phyloP scores from a whole-genome alignment of 2,329 filamentous ascomycete genomes.

The Aspergillus hortae region DNA sequence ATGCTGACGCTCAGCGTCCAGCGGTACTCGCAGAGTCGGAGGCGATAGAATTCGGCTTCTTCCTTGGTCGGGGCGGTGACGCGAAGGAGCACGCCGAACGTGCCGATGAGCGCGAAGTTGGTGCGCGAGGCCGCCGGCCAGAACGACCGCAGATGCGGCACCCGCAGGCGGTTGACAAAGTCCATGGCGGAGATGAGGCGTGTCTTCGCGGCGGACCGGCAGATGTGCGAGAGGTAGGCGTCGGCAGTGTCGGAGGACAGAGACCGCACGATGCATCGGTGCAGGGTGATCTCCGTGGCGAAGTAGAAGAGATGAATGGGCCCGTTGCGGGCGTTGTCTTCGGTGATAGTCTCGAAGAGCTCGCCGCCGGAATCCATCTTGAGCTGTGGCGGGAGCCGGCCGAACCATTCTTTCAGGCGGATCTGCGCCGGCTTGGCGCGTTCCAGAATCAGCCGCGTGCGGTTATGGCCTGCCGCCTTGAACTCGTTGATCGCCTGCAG shows the following conservation, averaged over 20 bases:
- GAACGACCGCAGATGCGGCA: constrained; percentile 81
- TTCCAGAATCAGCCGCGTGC: constrained; percentile 50
- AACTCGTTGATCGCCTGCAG: constrained; percentile 46
- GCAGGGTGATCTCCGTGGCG: constrained; percentile 88
- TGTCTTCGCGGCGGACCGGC: constrained; percentile 88
- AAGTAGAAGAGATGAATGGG: constrained; percentile 91
- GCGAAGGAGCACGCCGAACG: constrained; percentile 86
- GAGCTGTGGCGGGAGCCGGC: constrained; percentile 44
- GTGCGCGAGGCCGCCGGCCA: constrained; percentile 58
- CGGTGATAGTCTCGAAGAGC: constrained; percentile 40
- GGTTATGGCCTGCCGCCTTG: constrained; percentile 37
- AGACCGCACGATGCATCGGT: constrained; percentile 84
- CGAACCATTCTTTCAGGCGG: constrained; percentile 52
- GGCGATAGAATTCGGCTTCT: constrained; percentile 88
- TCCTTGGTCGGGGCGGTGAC: constrained; percentile 82
- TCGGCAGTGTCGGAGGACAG: constrained; percentile 60
- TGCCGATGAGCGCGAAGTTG: constrained; percentile 92
- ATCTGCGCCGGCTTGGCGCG: constrained; percentile 53
- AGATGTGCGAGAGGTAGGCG: constrained; percentile 84
- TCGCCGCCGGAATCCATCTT: constrained; percentile 49
- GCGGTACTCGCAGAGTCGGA: constrained; percentile 80
- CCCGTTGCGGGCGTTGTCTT: constrained; percentile 48
- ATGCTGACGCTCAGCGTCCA: constrained; percentile 90
- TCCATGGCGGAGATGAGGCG: constrained; percentile 95
- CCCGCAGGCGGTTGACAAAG: constrained; percentile 88